Percentiles rank a stretch among this genome's conserved stretches.
Conservation (phyloP, 176 grass and related monocot species). For the Typha latifolia region DNA sequence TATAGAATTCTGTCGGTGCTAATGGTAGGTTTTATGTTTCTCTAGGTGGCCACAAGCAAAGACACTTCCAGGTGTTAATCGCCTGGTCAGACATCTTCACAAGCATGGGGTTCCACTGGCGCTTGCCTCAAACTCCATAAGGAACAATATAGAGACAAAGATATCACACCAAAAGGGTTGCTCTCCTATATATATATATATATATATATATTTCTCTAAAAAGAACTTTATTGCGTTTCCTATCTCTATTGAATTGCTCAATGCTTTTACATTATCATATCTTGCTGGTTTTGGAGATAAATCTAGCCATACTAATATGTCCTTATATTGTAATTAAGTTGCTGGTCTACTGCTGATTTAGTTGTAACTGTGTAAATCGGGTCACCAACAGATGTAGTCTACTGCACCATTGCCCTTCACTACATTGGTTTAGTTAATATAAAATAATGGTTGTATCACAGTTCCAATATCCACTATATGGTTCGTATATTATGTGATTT, state of each 20-base stretch:
- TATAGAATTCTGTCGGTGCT: not conserved
- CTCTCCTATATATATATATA: not conserved
- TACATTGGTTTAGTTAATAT: too few relatives aligned
- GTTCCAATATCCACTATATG: too few relatives aligned
- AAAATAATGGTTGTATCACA: too few relatives aligned
- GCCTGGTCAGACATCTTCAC: constrained; percentile 68
- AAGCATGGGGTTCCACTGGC: constrained; percentile 58
- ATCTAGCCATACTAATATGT: not conserved
- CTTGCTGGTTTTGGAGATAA: not conserved
- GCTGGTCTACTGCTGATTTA: not conserved
- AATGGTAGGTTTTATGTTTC: constrained; percentile 12
- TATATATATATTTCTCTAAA: not conserved
- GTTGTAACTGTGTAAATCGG: too few relatives aligned
- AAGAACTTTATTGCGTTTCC: not conserved
- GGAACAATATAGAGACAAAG: constrained; percentile 61
- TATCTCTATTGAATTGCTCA: not conserved
- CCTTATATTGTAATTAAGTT: not conserved
- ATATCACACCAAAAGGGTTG: constrained; percentile 46
- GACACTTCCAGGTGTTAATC: constrained; percentile 54
- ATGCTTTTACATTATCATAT: not conserved
- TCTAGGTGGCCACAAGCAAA: constrained; percentile 59
- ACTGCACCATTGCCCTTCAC: too few relatives aligned
- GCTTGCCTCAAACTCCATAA: constrained; percentile 83
- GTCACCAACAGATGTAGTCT: too few relatives aligned
- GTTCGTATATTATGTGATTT: too few relatives aligned